These are phyloP conservation scores for Aspergillus incahuasiensis DNA, from an alignment of 495 filamentous ascomycete species.

Conservation along the genomic window DNA sequence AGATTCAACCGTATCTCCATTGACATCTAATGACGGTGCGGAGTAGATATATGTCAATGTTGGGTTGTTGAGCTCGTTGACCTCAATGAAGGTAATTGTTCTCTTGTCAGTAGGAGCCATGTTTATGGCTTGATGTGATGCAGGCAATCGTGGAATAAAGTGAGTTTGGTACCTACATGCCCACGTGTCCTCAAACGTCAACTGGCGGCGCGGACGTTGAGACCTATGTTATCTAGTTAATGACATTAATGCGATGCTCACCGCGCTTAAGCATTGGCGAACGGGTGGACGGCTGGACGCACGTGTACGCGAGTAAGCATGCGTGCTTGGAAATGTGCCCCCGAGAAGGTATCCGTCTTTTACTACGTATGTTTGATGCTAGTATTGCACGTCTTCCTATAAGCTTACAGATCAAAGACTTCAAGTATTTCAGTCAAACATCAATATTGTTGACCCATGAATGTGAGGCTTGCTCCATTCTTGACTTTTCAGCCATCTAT, in stretches of 20 bases:
- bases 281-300: constrained; percentile 9
- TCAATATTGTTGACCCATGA: constrained; percentile 1
- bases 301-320: constrained; percentile 1
- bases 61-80: constrained; percentile 34
- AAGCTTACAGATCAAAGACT: not conserved
- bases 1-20: not conserved
- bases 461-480: constrained; percentile 9
- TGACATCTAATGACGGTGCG: constrained; percentile 8
- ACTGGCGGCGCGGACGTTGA: not conserved
- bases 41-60: constrained; percentile 38
- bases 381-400: too few species aligned
- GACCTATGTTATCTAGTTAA: not conserved
- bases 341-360: not conserved
- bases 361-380: too few species aligned
- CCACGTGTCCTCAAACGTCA: not conserved
- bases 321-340: not conserved
- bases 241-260: not conserved
- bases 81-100: constrained; percentile 31
- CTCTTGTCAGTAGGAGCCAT: constrained; percentile 19
- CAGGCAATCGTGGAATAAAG: not conserved
- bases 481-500: constrained; percentile 29
- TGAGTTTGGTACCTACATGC: not conserved
- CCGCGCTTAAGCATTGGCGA: not conserved
- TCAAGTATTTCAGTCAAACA: not conserved
- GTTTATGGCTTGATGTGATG: not conserved